A percentile compares a stretch with the other conserved stretches of the same genome.
phyloP scores from a whole-genome alignment of 73 alveolate species.

The Vitrella brassicaformis region DNA sequence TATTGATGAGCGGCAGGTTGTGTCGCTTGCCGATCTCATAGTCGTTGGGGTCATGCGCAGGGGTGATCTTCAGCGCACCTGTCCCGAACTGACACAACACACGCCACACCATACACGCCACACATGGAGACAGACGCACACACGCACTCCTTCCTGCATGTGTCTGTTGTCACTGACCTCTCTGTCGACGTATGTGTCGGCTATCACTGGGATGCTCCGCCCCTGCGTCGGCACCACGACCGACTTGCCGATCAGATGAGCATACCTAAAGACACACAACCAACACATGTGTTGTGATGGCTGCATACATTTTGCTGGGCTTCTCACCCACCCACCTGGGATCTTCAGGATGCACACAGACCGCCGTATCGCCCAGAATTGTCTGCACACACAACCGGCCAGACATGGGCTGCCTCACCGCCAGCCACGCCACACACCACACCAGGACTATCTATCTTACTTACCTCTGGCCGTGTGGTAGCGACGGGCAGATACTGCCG shows the following conservation, averaged over 20 bases:
- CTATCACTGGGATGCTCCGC: constrained; percentile 34
- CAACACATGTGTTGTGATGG: background rate
- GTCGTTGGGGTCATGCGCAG: constrained; percentile 99
- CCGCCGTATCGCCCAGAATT: constrained; percentile 98
- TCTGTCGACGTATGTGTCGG: constrained; percentile 36
- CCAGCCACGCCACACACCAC: background rate
- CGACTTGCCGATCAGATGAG: constrained; percentile 86
- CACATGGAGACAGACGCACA: constrained; percentile 88
- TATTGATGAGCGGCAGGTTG: constrained; percentile 38
- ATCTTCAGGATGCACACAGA: constrained; percentile 96
- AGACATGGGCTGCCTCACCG: no score
- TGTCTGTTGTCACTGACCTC: background rate
- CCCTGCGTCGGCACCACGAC: constrained; percentile 81
- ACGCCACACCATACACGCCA: no score
- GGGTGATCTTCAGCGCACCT: constrained; percentile 98
- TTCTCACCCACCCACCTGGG: constrained; percentile 30
- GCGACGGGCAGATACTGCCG: constrained; percentile 28
- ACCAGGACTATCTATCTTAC: background rate
- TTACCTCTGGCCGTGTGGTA: constrained; percentile 25
- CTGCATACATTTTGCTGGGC: background rate
- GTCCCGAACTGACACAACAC: constrained; percentile 98
- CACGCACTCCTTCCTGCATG: constrained; percentile 18
- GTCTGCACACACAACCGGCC: constrained; percentile 58
- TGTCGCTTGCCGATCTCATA: constrained; percentile 88
- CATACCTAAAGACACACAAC: constrained; percentile 34